Conservation (phyloP, 306 rosid genomes). For the Quercus ilex region DNA sequence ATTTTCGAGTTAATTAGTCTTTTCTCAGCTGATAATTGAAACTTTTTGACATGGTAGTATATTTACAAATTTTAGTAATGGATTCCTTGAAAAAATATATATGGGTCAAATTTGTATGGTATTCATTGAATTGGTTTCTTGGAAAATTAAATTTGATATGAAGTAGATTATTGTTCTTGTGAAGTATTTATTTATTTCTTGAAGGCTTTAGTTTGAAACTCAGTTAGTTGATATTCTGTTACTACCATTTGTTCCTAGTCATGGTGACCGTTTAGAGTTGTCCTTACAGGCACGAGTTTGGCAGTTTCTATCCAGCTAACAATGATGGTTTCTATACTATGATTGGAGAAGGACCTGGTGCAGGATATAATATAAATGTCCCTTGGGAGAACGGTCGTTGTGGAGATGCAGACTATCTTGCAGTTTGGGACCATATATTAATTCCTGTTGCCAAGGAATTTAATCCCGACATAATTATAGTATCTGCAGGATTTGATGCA, state of each 20-base stretch:
- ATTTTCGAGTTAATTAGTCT: not conserved
- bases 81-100: not conserved
- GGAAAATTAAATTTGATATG: not conserved
- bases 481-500: slow-evolving; percentile 99
- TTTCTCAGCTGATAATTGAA: slow-evolving; percentile 1
- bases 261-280: slow-evolving; percentile 16
- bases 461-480: slow-evolving; percentile 71
- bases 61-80: not conserved
- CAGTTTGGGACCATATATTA: slow-evolving; percentile 93
- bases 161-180: slow-evolving; percentile 2
- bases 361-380: slow-evolving; percentile 86
- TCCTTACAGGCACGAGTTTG: slow-evolving; percentile 79
- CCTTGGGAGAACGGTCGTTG: slow-evolving; percentile 95
- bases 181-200: not conserved
- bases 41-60: not conserved
- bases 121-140: not conserved
- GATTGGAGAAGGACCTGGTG: slow-evolving; percentile 84
- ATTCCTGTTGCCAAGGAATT: slow-evolving; percentile 83
- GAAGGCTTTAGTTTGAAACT: slow-evolving; percentile 8
- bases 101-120: not conserved
- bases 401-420: slow-evolving; percentile 92
- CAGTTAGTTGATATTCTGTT: not conserved
- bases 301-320: slow-evolving; percentile 75
- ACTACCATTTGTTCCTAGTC: slow-evolving; percentile 13
- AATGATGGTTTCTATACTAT: slow-evolving; percentile 69